phyloP scores from a whole-genome alignment of 108 stramenopile genomes.

The Pseudonitzschia multistriata region DNA sequence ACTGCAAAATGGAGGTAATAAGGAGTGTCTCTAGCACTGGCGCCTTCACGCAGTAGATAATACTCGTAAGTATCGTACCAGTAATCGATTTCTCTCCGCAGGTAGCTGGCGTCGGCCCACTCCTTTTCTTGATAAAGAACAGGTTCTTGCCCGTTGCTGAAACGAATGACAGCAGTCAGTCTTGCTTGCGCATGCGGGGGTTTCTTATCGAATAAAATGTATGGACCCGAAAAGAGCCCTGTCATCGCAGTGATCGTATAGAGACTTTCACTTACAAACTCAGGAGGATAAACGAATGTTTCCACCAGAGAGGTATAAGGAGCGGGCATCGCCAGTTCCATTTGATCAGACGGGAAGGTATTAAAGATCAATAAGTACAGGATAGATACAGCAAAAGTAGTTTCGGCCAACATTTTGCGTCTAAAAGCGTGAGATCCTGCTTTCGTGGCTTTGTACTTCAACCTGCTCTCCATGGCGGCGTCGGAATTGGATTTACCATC shows the following conservation, averaged over 20 bases:
- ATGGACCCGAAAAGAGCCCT: slow-evolving; percentile 7
- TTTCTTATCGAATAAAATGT: background rate
- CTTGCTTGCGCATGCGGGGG: background rate
- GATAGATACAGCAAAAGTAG: background rate
- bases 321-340: background rate
- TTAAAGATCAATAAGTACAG: slow-evolving; percentile 4
- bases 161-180: slow-evolving; percentile 13
- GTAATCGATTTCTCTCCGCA: slow-evolving; percentile 7
- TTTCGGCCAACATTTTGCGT: background rate
- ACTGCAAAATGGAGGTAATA: background rate
- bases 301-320: background rate
- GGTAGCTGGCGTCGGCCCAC: background rate
- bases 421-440: background rate
- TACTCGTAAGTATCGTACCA: slow-evolving; percentile 15
- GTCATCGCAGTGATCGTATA: background rate
- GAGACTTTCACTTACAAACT: background rate
- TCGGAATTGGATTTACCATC: background rate
- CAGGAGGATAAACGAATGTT: background rate
- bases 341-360: background rate
- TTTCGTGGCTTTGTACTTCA: background rate
- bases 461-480: background rate
- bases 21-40: background rate
- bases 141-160: slow-evolving; percentile 11
- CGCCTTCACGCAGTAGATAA: background rate
- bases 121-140: background rate